Base-by-base conservation (phyloP, 2,329 filamentous ascomycete species). In the Colletotrichum melonis region DNA sequence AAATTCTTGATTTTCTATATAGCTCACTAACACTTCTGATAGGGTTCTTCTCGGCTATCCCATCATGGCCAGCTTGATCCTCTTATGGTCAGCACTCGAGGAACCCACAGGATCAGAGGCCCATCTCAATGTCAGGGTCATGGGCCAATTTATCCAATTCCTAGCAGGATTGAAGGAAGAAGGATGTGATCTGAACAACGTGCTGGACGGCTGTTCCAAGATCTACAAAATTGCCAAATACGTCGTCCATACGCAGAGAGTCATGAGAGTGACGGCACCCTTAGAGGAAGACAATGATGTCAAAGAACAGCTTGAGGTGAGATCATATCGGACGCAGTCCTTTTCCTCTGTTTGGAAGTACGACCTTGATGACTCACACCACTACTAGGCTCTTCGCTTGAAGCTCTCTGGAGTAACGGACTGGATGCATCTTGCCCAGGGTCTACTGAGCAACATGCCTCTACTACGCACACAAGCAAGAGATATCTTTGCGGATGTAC, bases 171-270 rank as follows among this genome's bases (percentile, higher is more conserved):
- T 67, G 22, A 46, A 52, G n/a, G 63, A 71, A n/a, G 71, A 67
- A 46, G 67, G 70, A 19, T 69, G 59, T 32, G 66, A 72, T n/a
- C 14, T 69, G 7, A 42, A 22, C 16, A 56, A 24, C n/a, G 24
- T 69, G 24, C 16, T 72, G 42, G 66, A 72, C 16, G 70, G 70
- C 59, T 69, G 66, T 55, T 72, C 59, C 7, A 69, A 64, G 59
- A 63, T 72, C n/a, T 58, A 69, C 59, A 72, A 69, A 26, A 58
- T 72, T 35, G 70, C 59, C 28, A 72, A 69, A 46, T 72, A 72
- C 42, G 59, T 35, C 59, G 70, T 72, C 6, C 59, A 72, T 7
- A 69, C 70, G 8, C 70, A 60, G 52, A 42, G 70, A 38, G 55
- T 32, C 0, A 60, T 69, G 30, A 24, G 70, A 24, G n/a, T 60